Percentiles rank a stretch among this genome's conserved stretches.
Evolutionary conservation across 257 asterid genomes (phyloP).

Genomic region (Misopates orontium): DNA sequence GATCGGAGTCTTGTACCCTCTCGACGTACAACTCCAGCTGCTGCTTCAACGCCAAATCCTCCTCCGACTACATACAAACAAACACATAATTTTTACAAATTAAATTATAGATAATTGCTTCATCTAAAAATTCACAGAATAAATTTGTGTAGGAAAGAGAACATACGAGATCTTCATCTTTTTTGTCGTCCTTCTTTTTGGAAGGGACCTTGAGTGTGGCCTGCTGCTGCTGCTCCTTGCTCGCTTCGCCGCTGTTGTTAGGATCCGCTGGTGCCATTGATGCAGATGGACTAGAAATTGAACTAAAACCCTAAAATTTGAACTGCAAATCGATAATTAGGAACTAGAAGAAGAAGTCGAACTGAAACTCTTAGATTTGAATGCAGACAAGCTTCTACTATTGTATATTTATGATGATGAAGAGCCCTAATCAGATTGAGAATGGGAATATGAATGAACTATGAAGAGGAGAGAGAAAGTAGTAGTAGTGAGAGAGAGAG

Average conservation of each 20-base stretch:
- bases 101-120: too few relatives aligned
- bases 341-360: background rate
- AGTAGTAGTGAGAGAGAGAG: background rate
- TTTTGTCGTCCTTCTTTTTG: constrained; percentile 91
- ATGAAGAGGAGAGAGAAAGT: background rate
- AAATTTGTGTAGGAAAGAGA: too few relatives aligned
- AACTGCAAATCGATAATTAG: too few relatives aligned
- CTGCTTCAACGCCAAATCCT: constrained; percentile 88
- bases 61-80: constrained; percentile 65
- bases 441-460: background rate
- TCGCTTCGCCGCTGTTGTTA: constrained; percentile 46
- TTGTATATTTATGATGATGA: background rate
- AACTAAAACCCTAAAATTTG: constrained; percentile 38
- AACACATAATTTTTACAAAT: background rate
- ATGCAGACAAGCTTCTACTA: too few relatives aligned
- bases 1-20: constrained; percentile 82
- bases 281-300: constrained; percentile 4
- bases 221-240: constrained; percentile 60
- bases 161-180: constrained; percentile 96
- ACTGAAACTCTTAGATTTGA: background rate
- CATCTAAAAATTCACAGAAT: too few relatives aligned
- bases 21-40: constrained; percentile 91
- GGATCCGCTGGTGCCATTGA: constrained; percentile 54
- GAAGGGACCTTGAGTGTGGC: constrained; percentile 57
- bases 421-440: background rate